Percentiles rank a stretch among this genome's conserved stretches.
Evolutionary conservation across 1,284 basidiomycete genomes (phyloP).

Genomic region (Singerocomus inundabilis): DNA sequence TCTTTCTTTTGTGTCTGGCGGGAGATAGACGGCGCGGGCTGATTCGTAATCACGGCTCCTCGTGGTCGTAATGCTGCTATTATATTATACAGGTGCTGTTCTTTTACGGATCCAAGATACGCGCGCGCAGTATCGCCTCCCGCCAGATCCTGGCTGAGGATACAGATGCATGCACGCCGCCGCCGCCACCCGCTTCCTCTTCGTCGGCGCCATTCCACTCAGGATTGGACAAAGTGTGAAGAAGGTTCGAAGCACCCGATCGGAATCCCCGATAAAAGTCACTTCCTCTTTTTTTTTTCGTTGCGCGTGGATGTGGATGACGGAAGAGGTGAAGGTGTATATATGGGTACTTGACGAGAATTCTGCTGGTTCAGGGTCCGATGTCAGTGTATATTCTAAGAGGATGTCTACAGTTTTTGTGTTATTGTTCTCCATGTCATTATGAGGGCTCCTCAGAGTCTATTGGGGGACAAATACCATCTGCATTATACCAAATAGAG

Average conservation of each 20-base stretch:
- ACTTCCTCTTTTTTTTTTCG: background rate
- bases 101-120: constrained; percentile 40
- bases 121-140: constrained; percentile 60
- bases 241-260: too few species aligned
- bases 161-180: constrained; percentile 10
- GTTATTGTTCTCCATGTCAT: too few species aligned
- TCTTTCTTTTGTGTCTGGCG: background rate
- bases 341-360: too few species aligned
- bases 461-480: too few species aligned
- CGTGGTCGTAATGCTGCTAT: background rate
- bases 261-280: too few species aligned
- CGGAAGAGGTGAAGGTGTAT: too few species aligned
- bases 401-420: too few species aligned
- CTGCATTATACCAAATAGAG: background rate
- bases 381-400: background rate
- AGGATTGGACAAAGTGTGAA: constrained; percentile 16
- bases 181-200: background rate
- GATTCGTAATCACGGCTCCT: background rate
- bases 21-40: constrained; percentile 3
- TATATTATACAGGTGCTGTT: constrained; percentile 17
- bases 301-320: too few species aligned
- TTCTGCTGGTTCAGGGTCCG: constrained; percentile 11
- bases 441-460: too few species aligned
- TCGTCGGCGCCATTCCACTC: background rate
- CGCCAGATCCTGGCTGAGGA: constrained; percentile 41